Evolutionary conservation across 2,329 filamentous ascomycete species (phyloP), one percentile per base, ranked within the genome.

Genomic region (Talaromyces sp.): DNA sequence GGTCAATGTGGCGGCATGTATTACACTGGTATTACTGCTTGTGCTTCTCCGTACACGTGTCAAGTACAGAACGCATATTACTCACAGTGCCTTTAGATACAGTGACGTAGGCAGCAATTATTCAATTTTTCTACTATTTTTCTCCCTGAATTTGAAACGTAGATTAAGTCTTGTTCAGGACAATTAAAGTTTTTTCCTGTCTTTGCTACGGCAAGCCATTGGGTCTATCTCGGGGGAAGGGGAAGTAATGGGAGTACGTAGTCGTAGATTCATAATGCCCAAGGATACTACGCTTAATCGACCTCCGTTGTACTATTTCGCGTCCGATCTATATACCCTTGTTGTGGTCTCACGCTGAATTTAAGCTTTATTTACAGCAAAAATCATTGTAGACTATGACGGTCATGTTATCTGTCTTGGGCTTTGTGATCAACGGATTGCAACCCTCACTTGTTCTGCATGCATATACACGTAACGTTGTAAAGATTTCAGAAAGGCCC

Each of bases 1-100:
- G 68, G 68, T n/a, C 70, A 74, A 66, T 73, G 72, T 55, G 71
- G 69, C 40, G 72, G 72, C 7, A 57, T 8, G 11, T 66, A 63
- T 18, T 74, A 72, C 70, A 71, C 66, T 40, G 72, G 72, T 4
- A 61, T 66, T 35, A 73, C 67, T 7, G 63, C 37, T 5, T 74
- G 72, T 63, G 69, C 62, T 0, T 71, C 64, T 64, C 67, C 66
- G 12, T 67, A 64, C 25, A 73, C 67, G 18, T 74, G 72, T 63
- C 68, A 66, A 7, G 65, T 65, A 18, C 55, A 50, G 40, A 73
- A 69, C 62, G 65, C 67, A 18, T 74, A 68, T 66, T 73, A 73
- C 40, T 74, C 71, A 4, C 71, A 73, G 64, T 73, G 71, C 44
- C 31, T 73, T 23, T 56, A 56, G 37, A 28, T 16, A 16, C 8